Percentiles rank a stretch among this genome's conserved stretches.
These are phyloP conservation scores for Fragaria ananassa DNA, from an alignment of 306 rosid species.

Conservation along the genomic window DNA sequence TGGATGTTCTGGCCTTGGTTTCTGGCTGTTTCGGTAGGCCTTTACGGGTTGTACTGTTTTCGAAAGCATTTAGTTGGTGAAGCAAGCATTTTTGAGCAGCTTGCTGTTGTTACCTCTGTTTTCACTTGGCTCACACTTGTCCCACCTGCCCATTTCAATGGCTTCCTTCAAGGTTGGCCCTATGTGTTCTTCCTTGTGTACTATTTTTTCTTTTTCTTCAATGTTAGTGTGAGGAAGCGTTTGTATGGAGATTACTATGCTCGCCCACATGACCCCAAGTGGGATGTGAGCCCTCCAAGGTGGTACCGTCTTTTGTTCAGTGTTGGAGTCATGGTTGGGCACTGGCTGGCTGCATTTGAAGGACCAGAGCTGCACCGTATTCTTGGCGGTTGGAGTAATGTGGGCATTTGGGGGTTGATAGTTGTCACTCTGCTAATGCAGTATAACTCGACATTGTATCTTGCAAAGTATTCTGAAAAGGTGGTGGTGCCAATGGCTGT, in stretches of 20 bases:
- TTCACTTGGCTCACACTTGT: constrained; percentile 96
- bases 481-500: constrained; percentile 86
- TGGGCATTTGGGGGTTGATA: constrained; percentile 66
- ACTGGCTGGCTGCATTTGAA: constrained; percentile 95
- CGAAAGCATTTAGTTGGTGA: constrained; percentile 58
- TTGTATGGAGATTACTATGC: constrained; percentile 75
- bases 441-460: constrained; percentile 75
- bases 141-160: constrained; percentile 83
- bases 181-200: constrained; percentile 78
- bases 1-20: constrained; percentile 97
- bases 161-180: constrained; percentile 97
- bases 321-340: constrained; percentile 61
- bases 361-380: constrained; percentile 83
- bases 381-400: constrained; percentile 69
- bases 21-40: constrained; percentile 47
- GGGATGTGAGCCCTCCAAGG: constrained; percentile 67
- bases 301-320: constrained; percentile 64
- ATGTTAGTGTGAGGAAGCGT: constrained; percentile 73
- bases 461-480: constrained; percentile 86
- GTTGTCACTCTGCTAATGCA: constrained; percentile 63
- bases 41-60: constrained; percentile 67
- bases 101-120: constrained; percentile 66
- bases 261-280: constrained; percentile 80
- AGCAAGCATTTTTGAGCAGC: constrained; percentile 72
- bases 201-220: constrained; percentile 92